Conservation (phyloP, 164 flowering plant species). For the Chimonanthus praecox region DNA sequence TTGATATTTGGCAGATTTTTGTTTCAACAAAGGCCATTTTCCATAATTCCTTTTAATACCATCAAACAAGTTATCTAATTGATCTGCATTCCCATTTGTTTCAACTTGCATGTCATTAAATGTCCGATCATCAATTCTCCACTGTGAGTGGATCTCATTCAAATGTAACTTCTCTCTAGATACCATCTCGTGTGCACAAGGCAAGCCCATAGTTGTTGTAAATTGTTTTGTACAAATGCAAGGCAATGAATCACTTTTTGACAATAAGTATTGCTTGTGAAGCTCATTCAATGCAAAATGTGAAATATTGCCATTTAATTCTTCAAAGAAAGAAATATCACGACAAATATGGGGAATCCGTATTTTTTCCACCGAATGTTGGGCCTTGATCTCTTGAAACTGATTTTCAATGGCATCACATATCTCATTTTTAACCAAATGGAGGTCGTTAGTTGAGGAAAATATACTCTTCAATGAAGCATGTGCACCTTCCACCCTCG, state of each 20-base stretch:
- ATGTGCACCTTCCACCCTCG: conserved; percentile 12
- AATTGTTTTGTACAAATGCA: conserved; percentile 4
- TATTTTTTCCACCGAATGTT: conserved; percentile 2
- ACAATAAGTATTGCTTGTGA: conserved; percentile 5
- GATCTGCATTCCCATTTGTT: not conserved
- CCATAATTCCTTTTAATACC: no score
- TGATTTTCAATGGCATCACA: conserved; percentile 1
- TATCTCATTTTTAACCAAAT: conserved; percentile 4
- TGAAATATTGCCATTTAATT: not conserved
- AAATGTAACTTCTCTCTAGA: no score
- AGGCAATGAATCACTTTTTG: not conserved
- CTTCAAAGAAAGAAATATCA: conserved; percentile 4
- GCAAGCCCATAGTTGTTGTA: conserved; percentile 8
- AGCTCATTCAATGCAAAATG: conserved; percentile 10
- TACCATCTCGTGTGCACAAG: no score
- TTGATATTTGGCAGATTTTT: no score
- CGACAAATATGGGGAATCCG: not conserved
- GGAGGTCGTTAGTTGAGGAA: conserved; percentile 3
- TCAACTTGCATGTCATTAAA: conserved; percentile 2
- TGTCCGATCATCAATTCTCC: conserved; percentile 4
- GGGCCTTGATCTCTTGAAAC: no score
- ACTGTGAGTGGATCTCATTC: no score
- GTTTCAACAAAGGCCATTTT: no score
- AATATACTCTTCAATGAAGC: conserved; percentile 9
- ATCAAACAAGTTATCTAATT: not conserved